Evolutionary conservation across 2,329 filamentous ascomycete species (phyloP).

Genomic region (Fusarium sp.): DNA sequence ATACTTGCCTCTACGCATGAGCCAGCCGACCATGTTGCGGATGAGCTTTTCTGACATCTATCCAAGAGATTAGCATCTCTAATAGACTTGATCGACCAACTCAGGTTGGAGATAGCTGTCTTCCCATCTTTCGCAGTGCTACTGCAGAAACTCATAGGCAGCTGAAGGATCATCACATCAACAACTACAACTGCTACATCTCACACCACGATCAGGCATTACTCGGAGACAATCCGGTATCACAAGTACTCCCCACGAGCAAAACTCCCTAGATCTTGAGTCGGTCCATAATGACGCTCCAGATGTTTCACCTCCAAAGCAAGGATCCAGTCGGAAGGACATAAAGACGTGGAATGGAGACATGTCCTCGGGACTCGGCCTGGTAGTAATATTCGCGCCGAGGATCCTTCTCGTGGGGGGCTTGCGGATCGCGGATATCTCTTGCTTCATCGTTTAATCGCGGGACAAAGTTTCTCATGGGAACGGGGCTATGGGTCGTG

Average conservation of each 20-base stretch:
- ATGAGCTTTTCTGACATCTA: neutral
- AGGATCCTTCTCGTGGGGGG: constrained; percentile 35
- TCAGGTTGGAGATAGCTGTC: neutral
- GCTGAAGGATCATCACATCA: constrained; percentile 5
- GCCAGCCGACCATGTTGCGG: neutral
- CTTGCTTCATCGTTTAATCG: constrained; percentile 31
- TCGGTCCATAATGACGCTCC: constrained; percentile 18
- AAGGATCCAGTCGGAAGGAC: constrained; percentile 1
- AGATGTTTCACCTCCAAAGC: neutral
- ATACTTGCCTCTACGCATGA: constrained; percentile 27
- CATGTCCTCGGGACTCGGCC: constrained; percentile 19
- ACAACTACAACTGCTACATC: constrained; percentile 28
- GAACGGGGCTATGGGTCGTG: constrained; percentile 37
- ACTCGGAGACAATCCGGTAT: constrained; percentile 12
- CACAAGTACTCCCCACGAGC: constrained; percentile 2
- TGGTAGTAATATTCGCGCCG: constrained; percentile 20
- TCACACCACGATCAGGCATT: constrained; percentile 28
- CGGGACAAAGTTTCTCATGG: constrained; percentile 21
- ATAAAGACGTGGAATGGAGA: constrained; percentile 32
- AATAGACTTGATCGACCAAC: neutral
- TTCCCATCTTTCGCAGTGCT: constrained; percentile 16
- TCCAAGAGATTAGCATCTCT: constrained; percentile 7
- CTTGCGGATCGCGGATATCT: constrained; percentile 8
- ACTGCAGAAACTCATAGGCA: constrained; percentile 10
- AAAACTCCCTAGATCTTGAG: neutral